phyloP scores from a whole-genome alignment of 176 grass and related monocot genomes.

The Musa beccarii region DNA sequence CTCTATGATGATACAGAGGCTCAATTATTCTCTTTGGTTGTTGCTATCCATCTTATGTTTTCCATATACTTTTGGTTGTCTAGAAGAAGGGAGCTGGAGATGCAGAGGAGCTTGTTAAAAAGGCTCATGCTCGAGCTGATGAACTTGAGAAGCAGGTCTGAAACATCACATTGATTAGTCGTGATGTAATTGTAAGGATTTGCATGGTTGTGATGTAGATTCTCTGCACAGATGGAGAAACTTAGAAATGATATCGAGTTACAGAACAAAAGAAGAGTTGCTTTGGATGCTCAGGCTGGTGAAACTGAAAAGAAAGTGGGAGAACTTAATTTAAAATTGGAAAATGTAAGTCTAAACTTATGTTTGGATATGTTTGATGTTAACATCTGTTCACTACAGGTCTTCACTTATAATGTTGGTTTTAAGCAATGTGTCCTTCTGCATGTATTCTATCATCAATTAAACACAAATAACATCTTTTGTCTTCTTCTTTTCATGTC shows the following conservation, averaged over 20 bases:
- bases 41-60: neutral
- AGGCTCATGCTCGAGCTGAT: conserved; percentile 29
- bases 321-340: conserved; percentile 49
- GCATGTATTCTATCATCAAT: neutral
- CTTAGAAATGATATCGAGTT: conserved; percentile 46
- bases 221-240: conserved; percentile 38
- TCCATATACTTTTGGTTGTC: neutral
- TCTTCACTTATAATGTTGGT: conserved; percentile 11
- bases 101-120: conserved; percentile 44
- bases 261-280: conserved; percentile 45
- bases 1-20: neutral
- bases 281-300: conserved; percentile 35
- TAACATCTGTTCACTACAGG: neutral
- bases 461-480: neutral
- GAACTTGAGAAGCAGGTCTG: conserved; percentile 62
- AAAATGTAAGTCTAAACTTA: conserved; percentile 40
- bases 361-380: neutral
- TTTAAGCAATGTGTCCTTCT: neutral
- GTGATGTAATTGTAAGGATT: conserved; percentile 10
- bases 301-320: conserved; percentile 52
- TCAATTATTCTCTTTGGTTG: neutral
- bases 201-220: conserved; percentile 10
- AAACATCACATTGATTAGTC: neutral
- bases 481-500: no score
- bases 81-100: conserved; percentile 27